phyloP scores from a whole-genome alignment of 1,284 basidiomycete species.

The Ceratobasidium sp. region DNA sequence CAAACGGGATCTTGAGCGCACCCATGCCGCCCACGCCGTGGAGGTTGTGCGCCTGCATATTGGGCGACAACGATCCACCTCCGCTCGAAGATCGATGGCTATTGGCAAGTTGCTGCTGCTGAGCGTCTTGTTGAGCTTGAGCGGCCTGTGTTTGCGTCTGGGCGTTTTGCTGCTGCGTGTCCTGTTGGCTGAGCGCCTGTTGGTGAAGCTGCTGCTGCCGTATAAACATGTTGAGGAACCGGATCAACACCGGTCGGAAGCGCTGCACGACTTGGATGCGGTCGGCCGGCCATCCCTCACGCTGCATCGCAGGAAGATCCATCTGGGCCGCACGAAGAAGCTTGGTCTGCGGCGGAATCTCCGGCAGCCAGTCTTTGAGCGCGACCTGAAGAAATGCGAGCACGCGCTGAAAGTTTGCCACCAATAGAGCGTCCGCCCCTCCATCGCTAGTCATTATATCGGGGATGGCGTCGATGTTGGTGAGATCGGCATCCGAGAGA shows the following conservation, averaged over 20 bases:
- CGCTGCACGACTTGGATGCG: not conserved
- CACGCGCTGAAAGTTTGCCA: not conserved
- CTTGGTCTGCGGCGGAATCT: conserved; percentile 6
- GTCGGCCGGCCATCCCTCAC: conserved; percentile 7
- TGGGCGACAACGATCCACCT: conserved; percentile 12
- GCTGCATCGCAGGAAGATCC: conserved; percentile 13
- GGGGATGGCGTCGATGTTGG: not conserved
- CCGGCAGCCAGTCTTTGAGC: conserved; percentile 30
- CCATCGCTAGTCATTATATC: not conserved
- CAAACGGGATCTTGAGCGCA: conserved; percentile 16
- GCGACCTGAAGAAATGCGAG: not conserved
- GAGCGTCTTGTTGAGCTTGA: no score
- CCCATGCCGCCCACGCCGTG: not conserved
- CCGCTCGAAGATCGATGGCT: conserved; percentile 11
- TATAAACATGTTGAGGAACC: not conserved
- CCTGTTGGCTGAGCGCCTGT: conserved; percentile 1
- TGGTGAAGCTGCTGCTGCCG: conserved; percentile 1
- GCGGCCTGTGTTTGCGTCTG: no score
- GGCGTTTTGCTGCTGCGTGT: not conserved
- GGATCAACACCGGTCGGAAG: conserved; percentile 10
- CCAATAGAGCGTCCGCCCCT: not conserved
- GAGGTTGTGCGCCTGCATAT: conserved; percentile 10
- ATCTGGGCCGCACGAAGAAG: conserved; percentile 18
- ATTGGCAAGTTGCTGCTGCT: conserved; percentile 2
- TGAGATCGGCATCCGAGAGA: not conserved